Evolutionary conservation across 768 basidiomycete species (phyloP).

Genomic region (Pulveroboletus frians): DNA sequence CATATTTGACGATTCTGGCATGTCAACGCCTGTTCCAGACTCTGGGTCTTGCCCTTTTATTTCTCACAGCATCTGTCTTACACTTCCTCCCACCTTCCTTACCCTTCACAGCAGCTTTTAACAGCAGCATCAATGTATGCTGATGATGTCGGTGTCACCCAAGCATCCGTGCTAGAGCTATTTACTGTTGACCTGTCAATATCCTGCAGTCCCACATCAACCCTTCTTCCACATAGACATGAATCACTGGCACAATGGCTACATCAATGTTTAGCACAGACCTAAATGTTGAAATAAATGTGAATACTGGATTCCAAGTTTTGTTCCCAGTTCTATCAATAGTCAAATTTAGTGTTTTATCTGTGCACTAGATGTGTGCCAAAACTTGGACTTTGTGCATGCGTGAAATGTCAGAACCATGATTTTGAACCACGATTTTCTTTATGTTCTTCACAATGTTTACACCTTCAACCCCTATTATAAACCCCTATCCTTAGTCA

Average conservation of each 20-base stretch:
- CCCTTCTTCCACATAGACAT: not conserved
- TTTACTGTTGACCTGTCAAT: slow-evolving; percentile 11
- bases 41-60: not conserved
- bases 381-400: too few species aligned
- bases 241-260: not conserved
- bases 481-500: too few species aligned
- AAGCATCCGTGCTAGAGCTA: not conserved
- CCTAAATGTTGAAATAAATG: too few species aligned
- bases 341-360: too few species aligned
- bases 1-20: slow-evolving; percentile 6
- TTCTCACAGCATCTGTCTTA: slow-evolving; percentile 2
- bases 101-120: not conserved
- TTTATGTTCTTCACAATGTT: too few species aligned
- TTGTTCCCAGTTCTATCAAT: too few species aligned
- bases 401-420: too few species aligned
- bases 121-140: not conserved
- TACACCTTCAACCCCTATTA: too few species aligned
- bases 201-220: not conserved
- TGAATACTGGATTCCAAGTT: too few species aligned
- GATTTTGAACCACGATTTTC: too few species aligned
- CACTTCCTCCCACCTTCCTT: not conserved
- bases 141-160: not conserved
- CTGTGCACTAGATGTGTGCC: too few species aligned
- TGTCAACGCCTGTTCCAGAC: slow-evolving; percentile 6
- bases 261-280: too few species aligned